phyloP scores from a whole-genome alignment of 768 basidiomycete species.

The Boletales sp. region DNA sequence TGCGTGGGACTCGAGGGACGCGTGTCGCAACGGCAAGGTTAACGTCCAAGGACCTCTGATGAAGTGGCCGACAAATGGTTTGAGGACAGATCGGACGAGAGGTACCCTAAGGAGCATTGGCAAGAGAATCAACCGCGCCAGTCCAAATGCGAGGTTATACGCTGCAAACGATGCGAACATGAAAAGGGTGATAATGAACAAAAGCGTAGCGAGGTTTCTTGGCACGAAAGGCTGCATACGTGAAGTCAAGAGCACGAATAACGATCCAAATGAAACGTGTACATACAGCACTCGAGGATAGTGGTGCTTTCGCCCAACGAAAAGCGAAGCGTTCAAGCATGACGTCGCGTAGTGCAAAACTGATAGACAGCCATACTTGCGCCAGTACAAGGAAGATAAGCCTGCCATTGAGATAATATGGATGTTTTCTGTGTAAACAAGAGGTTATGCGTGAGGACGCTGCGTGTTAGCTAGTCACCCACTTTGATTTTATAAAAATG shows the following conservation, averaged over 20 bases:
- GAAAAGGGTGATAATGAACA: slow-evolving; percentile 42
- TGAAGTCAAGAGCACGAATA: neutral
- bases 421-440: slow-evolving; percentile 56
- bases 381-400: slow-evolving; percentile 56
- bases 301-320: slow-evolving; percentile 33
- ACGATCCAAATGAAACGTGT: neutral
- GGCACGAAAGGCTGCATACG: slow-evolving; percentile 18
- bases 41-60: slow-evolving; percentile 54
- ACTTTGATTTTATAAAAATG: slow-evolving; percentile 70
- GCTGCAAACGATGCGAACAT: slow-evolving; percentile 35
- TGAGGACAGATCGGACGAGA: slow-evolving; percentile 44
- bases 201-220: slow-evolving; percentile 14
- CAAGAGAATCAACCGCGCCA: slow-evolving; percentile 43
- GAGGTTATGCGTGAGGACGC: too few species aligned
- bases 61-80: slow-evolving; percentile 64
- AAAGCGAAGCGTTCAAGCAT: slow-evolving; percentile 60
- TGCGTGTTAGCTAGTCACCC: slow-evolving; percentile 9
- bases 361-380: slow-evolving; percentile 45
- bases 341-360: slow-evolving; percentile 54
- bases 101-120: slow-evolving; percentile 58
- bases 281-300: slow-evolving; percentile 18
- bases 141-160: slow-evolving; percentile 44
- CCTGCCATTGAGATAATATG: slow-evolving; percentile 68
- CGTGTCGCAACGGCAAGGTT: slow-evolving; percentile 44
- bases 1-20: slow-evolving; percentile 42